Evolutionary conservation across 2,329 filamentous ascomycete genomes (phyloP).

Genomic region (Botryotinia globosa): DNA sequence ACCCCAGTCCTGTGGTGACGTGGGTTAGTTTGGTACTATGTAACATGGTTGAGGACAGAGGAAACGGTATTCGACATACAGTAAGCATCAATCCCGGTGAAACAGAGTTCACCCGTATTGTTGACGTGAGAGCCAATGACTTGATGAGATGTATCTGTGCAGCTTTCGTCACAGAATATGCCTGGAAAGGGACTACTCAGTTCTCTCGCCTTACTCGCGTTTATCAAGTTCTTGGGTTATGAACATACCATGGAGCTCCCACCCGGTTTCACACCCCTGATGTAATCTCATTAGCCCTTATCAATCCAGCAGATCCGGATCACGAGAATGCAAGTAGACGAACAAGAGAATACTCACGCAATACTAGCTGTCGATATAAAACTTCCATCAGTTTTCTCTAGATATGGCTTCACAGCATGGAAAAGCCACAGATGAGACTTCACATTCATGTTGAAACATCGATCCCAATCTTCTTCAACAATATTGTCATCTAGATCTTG

Average conservation of each 20-base stretch:
- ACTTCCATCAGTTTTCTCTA: constrained; percentile 55
- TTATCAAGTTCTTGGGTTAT: background rate
- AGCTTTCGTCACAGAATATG: constrained; percentile 76
- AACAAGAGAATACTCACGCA: constrained; percentile 46
- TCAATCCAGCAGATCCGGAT: no score
- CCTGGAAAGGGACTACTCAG: constrained; percentile 41
- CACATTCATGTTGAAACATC: constrained; percentile 59
- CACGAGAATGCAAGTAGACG: background rate
- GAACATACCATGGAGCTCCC: constrained; percentile 55
- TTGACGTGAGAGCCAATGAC: constrained; percentile 51
- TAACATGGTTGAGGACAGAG: background rate
- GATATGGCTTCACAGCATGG: constrained; percentile 51
- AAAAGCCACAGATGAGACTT: constrained; percentile 61
- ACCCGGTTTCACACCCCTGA: constrained; percentile 50
- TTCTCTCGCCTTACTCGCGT: no score
- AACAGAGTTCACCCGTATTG: constrained; percentile 56
- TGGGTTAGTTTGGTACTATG: background rate
- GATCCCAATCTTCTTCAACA: constrained; percentile 59
- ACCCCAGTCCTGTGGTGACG: constrained; percentile 30
- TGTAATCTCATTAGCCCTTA: background rate
- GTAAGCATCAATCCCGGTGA: constrained; percentile 15
- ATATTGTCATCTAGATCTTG: constrained; percentile 51
- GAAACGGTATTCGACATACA: background rate
- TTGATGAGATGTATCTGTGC: constrained; percentile 62
- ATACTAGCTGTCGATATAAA: constrained; percentile 65